These are phyloP conservation scores for Exophiala sideris DNA, from an alignment of 2,329 filamentous ascomycete species.

Conservation along the genomic window DNA sequence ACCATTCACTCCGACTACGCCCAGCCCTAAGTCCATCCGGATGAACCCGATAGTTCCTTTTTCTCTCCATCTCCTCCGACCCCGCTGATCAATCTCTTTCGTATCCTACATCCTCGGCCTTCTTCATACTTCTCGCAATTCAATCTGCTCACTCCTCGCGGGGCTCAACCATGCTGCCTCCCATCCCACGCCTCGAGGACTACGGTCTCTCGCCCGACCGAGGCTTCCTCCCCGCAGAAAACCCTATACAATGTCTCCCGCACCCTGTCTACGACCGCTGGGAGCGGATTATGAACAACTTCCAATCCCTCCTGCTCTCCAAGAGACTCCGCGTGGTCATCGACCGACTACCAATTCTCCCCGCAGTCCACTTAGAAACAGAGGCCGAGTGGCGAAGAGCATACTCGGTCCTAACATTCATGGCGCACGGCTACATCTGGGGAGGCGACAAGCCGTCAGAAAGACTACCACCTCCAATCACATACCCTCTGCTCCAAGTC, in stretches of 20 bases:
- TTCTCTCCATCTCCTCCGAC: too few relatives aligned
- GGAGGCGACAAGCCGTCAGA: constrained; percentile 71
- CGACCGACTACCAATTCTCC: constrained; percentile 76
- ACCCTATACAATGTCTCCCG: constrained; percentile 75
- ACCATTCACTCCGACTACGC: too few relatives aligned
- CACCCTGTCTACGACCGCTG: constrained; percentile 93
- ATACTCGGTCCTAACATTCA: constrained; percentile 73
- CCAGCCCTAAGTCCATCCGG: too few relatives aligned
- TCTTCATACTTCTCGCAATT: too few relatives aligned
- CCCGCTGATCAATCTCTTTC: too few relatives aligned
- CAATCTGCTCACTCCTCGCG: too few relatives aligned
- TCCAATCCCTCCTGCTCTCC: constrained; percentile 82
- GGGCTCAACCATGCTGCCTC: constrained; percentile 40
- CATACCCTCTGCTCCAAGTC: constrained; percentile 74
- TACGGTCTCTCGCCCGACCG: constrained; percentile 65
- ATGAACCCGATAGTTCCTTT: too few relatives aligned
- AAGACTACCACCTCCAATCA: constrained; percentile 73
- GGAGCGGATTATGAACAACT: constrained; percentile 80
- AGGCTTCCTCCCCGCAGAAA: constrained; percentile 81
- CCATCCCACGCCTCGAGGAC: constrained; percentile 58
- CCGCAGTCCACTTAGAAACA: constrained; percentile 74
- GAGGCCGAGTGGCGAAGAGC: constrained; percentile 89
- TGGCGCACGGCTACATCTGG: constrained; percentile 88
- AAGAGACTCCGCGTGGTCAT: constrained; percentile 77
- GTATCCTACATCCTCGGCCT: too few relatives aligned